Evolutionary conservation across 345 rosid genomes (phyloP).

Genomic region (Lepidium africanum): DNA sequence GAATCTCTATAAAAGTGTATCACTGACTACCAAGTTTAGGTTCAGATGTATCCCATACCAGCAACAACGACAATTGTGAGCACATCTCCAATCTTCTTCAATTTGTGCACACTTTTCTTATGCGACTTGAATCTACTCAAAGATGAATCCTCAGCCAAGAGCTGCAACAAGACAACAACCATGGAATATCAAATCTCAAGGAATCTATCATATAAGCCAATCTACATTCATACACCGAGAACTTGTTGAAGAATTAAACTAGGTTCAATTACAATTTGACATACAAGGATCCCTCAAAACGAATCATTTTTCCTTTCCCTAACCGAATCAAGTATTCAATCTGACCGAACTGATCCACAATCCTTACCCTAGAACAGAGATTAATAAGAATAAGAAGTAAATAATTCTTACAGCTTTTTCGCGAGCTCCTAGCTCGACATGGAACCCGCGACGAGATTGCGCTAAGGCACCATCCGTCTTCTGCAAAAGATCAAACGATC

Average conservation of each 20-base stretch:
- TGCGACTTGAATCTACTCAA: slow-evolving; percentile 73
- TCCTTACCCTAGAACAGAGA: neutral
- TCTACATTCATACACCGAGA: neutral
- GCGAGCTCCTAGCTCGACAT: slow-evolving; percentile 74
- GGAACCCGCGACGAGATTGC: slow-evolving; percentile 56
- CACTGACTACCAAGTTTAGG: neutral
- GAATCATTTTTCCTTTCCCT: neutral
- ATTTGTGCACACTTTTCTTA: slow-evolving; percentile 43
- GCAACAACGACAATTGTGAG: slow-evolving; percentile 81
- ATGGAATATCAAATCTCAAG: neutral
- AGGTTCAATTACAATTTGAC: neutral
- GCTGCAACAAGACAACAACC: slow-evolving; percentile 38
- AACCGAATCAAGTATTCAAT: neutral
- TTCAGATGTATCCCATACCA: slow-evolving; percentile 31
- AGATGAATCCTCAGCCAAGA: slow-evolving; percentile 69
- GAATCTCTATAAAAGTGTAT: neutral
- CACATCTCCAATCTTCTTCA: slow-evolving; percentile 73
- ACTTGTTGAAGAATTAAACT: neutral
- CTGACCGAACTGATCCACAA: neutral
- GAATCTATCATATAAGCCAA: neutral
- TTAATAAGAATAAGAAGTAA: neutral
- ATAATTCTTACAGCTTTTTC: slow-evolving; percentile 74
- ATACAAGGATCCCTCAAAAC: neutral
- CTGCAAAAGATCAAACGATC: slow-evolving; percentile 26
- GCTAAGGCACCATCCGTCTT: slow-evolving; percentile 36